A percentile compares a stretch with the other conserved stretches of the same genome.
These are phyloP conservation scores for Solanum tarapatanum DNA, from an alignment of 257 asterid genomes.

Conservation along the genomic window DNA sequence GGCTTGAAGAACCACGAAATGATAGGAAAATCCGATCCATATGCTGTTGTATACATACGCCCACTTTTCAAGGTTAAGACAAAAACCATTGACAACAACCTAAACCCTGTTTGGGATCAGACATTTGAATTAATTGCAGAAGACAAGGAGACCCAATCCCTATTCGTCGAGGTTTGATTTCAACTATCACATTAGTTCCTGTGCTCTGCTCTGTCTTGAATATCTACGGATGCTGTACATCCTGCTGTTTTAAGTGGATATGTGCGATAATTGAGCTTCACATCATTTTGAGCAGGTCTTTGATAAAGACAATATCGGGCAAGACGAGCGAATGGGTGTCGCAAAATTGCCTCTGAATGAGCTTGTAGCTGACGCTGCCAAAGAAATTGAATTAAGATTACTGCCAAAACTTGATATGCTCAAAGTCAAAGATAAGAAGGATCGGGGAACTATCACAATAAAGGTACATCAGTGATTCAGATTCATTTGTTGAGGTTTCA, in stretches of 20 bases:
- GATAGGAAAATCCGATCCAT: slow-evolving; percentile 97
- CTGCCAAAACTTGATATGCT: slow-evolving; percentile 83
- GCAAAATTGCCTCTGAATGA: slow-evolving; percentile 58
- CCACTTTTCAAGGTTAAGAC: slow-evolving; percentile 91
- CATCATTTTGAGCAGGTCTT: slow-evolving; percentile 42
- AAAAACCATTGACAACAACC: slow-evolving; percentile 76
- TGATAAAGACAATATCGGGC: slow-evolving; percentile 77
- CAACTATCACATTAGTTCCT: background rate
- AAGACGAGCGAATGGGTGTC: slow-evolving; percentile 72
- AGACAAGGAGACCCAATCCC: slow-evolving; percentile 94
- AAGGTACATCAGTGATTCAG: slow-evolving; percentile 30
- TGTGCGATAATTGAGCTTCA: background rate
- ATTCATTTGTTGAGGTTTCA: background rate
- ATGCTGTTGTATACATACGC: slow-evolving; percentile 62
- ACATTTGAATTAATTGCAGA: slow-evolving; percentile 73
- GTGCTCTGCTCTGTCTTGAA: background rate
- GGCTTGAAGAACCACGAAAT: slow-evolving; percentile 84
- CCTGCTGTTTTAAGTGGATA: background rate
- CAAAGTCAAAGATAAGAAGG: slow-evolving; percentile 82
- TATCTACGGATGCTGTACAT: background rate
- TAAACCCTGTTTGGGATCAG: slow-evolving; percentile 88
- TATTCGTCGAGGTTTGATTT: slow-evolving; percentile 60
- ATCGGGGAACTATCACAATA: slow-evolving; percentile 64
- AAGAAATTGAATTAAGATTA: slow-evolving; percentile 52
- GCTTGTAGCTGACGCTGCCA: slow-evolving; percentile 50